A percentile compares a stretch with the other conserved stretches of the same genome.
These are phyloP conservation scores for Ogataea neopini DNA, from an alignment of 805 yeast genomes.

Conservation along the genomic window DNA sequence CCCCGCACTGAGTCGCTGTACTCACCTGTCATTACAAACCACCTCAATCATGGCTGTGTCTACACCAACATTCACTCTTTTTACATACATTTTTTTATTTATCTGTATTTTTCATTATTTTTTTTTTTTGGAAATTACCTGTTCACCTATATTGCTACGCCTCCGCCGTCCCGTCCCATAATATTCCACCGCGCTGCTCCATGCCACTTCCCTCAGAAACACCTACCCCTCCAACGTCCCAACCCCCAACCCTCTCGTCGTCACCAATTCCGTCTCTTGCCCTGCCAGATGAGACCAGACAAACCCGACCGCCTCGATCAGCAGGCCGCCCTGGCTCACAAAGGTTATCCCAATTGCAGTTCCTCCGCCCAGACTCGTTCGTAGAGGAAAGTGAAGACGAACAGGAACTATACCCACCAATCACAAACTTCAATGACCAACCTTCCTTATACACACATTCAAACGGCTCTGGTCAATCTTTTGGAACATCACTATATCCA, in stretches of 20 bases:
- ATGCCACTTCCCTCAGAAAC: background rate
- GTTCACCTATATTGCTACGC: too few species aligned
- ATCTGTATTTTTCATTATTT: too few species aligned
- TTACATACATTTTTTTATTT: background rate
- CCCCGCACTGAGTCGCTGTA: too few species aligned
- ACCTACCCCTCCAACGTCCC: background rate
- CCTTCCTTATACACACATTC: slow-evolving; percentile 16
- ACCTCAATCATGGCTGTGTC: slow-evolving; percentile 63
- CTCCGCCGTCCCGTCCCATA: background rate
- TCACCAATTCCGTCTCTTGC: background rate
- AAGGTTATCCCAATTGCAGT: slow-evolving; percentile 13
- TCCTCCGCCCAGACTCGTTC: slow-evolving; percentile 22
- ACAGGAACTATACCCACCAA: background rate
- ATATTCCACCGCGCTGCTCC: background rate
- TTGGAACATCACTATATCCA: slow-evolving; percentile 8
- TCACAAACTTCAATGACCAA: background rate
- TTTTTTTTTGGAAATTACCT: too few species aligned
- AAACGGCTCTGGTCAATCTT: slow-evolving; percentile 21
- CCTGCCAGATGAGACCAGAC: background rate
- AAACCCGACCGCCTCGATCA: slow-evolving; percentile 1
- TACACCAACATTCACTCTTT: too few species aligned
- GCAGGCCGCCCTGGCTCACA: slow-evolving; percentile 4
- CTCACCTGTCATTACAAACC: slow-evolving; percentile 64
- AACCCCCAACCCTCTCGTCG: too few species aligned
- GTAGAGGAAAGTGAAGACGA: slow-evolving; percentile 21